Base-by-base conservation (phyloP, 768 basidiomycete species). In the Vishniacozyma victoriae region DNA sequence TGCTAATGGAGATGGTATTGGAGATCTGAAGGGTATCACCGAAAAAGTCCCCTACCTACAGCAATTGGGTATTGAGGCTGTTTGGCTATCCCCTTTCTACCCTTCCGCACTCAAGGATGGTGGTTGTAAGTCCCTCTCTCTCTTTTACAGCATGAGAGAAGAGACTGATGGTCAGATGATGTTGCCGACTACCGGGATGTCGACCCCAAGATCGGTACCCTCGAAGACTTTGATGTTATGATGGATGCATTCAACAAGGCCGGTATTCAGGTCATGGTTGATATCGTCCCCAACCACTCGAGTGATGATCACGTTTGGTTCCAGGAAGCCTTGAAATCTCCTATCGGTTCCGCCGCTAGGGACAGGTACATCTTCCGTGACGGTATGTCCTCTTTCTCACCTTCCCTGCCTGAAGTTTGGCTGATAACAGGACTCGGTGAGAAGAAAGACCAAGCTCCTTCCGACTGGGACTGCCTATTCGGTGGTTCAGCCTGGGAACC, bases 211-310 rank as follows among this genome's bases (percentile, higher is more conserved):
- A 62, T 67, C 41, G 64, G 64, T 16, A 59, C 64, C 12, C 41
- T 67, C 2, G 48, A 46, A 20, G 64, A 67, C 33, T 67, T 67
- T 47, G 61, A 63, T 50, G 61, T 51, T 41, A 62, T 67, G 60
- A 53, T 57, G 38, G 22, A 35, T 11, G 44, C 44, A 1, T 48
- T 62, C 37, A 62, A 62, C 27, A 41, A 35, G 4, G 59, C 39
- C 11, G 59, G 54, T 4, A 62, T 67, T 41, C 57, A 52, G 38
- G 46, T 59, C 23, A 62, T 62, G 16, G 60, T 67, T 3, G 64
- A 67, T 47, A 67, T 67, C 19, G 64, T 67, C 14, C 64, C 64
- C 23, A 67, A 67, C 37, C 64, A 67, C 50, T 60, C 59, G 14
- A 55, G 52, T 26, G 59, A 67, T 38, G 58, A 60, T 24, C 64